Evolutionary conservation across 1,284 basidiomycete genomes (phyloP).

Genomic region (Moesziomyces sp.): DNA sequence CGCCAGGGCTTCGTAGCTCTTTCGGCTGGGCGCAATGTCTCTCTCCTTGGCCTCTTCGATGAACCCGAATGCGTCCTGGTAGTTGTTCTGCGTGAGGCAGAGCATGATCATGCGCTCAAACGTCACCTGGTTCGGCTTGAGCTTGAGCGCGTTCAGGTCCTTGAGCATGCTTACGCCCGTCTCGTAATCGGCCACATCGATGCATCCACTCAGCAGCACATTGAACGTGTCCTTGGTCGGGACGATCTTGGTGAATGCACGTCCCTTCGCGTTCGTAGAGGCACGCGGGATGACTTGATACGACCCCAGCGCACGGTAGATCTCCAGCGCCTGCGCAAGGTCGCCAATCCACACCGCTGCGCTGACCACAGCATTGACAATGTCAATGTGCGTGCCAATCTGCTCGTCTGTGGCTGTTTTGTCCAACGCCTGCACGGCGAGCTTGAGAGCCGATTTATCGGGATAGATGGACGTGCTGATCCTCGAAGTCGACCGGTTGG

Average conservation of each 20-base stretch:
- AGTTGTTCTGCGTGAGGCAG: slow-evolving; percentile 40
- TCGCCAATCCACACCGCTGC: slow-evolving; percentile 37
- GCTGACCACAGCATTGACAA: slow-evolving; percentile 38
- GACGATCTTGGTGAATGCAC: neutral
- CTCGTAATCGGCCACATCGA: slow-evolving; percentile 31
- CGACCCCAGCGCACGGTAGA: slow-evolving; percentile 29
- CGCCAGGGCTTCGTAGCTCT: slow-evolving; percentile 52
- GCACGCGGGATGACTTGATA: slow-evolving; percentile 2
- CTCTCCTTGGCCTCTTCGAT: slow-evolving; percentile 54
- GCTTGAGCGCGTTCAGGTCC: slow-evolving; percentile 19
- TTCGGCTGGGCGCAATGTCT: slow-evolving; percentile 35
- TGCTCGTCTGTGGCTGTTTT: slow-evolving; percentile 5
- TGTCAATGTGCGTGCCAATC: slow-evolving; percentile 18
- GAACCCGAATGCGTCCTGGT: slow-evolving; percentile 54
- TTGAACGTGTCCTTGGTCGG: slow-evolving; percentile 48
- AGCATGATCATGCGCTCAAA: slow-evolving; percentile 56
- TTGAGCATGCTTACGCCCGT: slow-evolving; percentile 31
- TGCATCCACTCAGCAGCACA: slow-evolving; percentile 37
- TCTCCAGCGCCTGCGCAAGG: slow-evolving; percentile 28
- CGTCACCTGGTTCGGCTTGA: slow-evolving; percentile 35
- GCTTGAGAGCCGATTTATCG: slow-evolving; percentile 8
- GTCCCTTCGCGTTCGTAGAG: neutral
- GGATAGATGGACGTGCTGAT: slow-evolving; percentile 36
- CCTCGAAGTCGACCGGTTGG: slow-evolving; percentile 9
- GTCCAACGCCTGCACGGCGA: slow-evolving; percentile 23